Evolutionary conservation across 345 rosid species (phyloP), one percentile per base, ranked within the genome.

Genomic region (Bruguiera parviflora): DNA sequence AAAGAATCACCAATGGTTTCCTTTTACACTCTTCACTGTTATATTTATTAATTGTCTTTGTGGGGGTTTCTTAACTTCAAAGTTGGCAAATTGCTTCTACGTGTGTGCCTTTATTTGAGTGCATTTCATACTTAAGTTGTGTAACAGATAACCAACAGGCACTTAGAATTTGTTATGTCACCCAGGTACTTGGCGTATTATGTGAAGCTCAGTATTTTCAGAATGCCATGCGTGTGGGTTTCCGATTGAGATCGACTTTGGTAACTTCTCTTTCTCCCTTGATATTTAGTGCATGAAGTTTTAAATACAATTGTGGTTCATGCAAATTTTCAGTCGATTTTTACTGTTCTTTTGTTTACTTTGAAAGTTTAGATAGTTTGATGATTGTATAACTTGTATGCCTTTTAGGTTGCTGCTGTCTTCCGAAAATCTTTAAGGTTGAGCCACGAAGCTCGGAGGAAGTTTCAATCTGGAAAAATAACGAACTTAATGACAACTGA

Each of bases 401-500:
- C 32, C 71, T 67, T 76, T 76, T 81, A 95, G 99, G 77, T 92
- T 83, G 99, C 99, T 76, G 98, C 99, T 71, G 96, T 95, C 33
- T 95, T 92, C 80, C 88, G 94, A 57, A 95, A 95, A 77, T 87
- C 99, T 46, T 81, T 92, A 69, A 88, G 97, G 92, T 80, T 95
- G 69, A 95, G 98, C 53, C 89, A 92, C 33, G 98, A 95, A 80
- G 80, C 92, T 43, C 97, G 99, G 64, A 85, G 78, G 74, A 86
- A 83, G 77, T 90, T 92, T 82, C 83, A 87, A 53, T 75, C 99
- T 53, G 99, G 99, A 68, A 95, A 95, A 84, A 90, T 92, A 75
- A 95, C 99, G 75, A 95, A 95, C 81, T 82, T 95, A 86, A 95
- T 95, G 99, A 92, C 99, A 29, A 90, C 96, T 58, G 99, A 92